Evolutionary conservation across 805 yeast species (phyloP), one percentile per base, ranked within the genome.

Genomic region (Yarrowia sp.): DNA sequence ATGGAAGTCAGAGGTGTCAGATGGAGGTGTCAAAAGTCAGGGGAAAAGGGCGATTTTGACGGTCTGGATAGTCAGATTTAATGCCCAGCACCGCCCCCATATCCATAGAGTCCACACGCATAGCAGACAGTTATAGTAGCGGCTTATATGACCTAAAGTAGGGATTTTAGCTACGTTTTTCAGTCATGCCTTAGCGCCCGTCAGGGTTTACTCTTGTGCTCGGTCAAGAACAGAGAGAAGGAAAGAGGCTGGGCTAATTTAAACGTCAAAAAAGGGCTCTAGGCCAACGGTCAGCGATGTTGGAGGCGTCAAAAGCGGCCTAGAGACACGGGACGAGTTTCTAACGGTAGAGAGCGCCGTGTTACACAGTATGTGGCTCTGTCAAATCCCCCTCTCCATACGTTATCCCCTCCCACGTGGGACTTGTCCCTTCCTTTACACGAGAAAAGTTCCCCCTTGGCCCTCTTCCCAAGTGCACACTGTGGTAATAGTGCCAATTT

Each of bases 101-200:
- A 19, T 40, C 52, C 26, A 45, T 11, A 46, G 22, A 49, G 8
- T n/a, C 5, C 19, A 15, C 42, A 35, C 26, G 56, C 56, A 52
- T 52, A 38, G 43, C 16, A 14, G 19, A 8, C 1, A 38, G 4
- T 53, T 53, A 53, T 53, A 53, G 36, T 53, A 53, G 59, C 36
- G 45, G 32, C 45, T 19, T 53, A 53, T 14, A 5, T 22, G 32
- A 9, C 16, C 59, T 19, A 19, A 38, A 26, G 63, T 41, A 26
- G 40, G 22, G 26, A 10, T 26, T 41, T 56, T 26, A 41, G 48
- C 48, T 56, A 56, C 63, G 45, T 41, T 22, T 22, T 56, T 26
- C 63, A 41, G 63, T 56, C 48, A 2, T 42, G 61, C 61, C 48
- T 56, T 56, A 56, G 63, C 15, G 48, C 48, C 26, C 12, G 32